Percentiles rank a stretch among this genome's conserved stretches.
These are phyloP conservation scores for Geranium rotundifolium DNA, from an alignment of 345 rosid species.

Conservation along the genomic window DNA sequence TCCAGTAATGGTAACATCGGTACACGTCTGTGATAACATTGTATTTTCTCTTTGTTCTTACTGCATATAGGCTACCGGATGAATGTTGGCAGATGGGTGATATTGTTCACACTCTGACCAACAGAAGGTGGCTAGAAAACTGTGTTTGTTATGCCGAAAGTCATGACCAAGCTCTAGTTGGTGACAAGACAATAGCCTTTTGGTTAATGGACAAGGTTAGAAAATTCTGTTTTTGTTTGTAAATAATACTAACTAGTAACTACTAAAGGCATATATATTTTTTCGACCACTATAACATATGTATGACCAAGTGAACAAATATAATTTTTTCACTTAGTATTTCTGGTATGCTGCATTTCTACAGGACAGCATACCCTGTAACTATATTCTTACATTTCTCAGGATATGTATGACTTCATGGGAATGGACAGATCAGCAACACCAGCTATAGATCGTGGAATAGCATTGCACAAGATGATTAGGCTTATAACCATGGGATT, in stretches of 20 bases:
- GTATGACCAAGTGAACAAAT: not conserved
- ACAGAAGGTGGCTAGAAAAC: slow-evolving; percentile 85
- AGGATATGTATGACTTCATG: slow-evolving; percentile 99
- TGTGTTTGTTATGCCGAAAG: slow-evolving; percentile 87
- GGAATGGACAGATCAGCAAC: slow-evolving; percentile 72
- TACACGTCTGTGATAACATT: not conserved
- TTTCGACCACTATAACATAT: not conserved
- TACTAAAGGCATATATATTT: not conserved
- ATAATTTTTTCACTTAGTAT: no score
- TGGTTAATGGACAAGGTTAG: slow-evolving; percentile 98
- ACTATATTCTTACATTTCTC: slow-evolving; percentile 7
- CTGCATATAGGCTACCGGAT: slow-evolving; percentile 19
- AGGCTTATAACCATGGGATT: slow-evolving; percentile 88
- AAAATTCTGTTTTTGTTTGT: slow-evolving; percentile 3
- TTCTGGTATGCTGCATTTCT: no score
- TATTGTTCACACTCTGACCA: slow-evolving; percentile 58
- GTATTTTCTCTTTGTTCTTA: not conserved
- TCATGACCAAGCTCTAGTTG: slow-evolving; percentile 99
- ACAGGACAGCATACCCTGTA: no score
- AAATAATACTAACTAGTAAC: not conserved
- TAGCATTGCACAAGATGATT: slow-evolving; percentile 95
- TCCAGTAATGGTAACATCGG: not conserved
- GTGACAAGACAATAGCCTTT: slow-evolving; percentile 95
- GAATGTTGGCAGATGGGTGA: slow-evolving; percentile 86
- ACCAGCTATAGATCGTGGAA: slow-evolving; percentile 81